Evolutionary conservation across 164 flowering plant genomes (phyloP), one percentile per base, ranked within the genome.

Genomic region (Stephania japonica): DNA sequence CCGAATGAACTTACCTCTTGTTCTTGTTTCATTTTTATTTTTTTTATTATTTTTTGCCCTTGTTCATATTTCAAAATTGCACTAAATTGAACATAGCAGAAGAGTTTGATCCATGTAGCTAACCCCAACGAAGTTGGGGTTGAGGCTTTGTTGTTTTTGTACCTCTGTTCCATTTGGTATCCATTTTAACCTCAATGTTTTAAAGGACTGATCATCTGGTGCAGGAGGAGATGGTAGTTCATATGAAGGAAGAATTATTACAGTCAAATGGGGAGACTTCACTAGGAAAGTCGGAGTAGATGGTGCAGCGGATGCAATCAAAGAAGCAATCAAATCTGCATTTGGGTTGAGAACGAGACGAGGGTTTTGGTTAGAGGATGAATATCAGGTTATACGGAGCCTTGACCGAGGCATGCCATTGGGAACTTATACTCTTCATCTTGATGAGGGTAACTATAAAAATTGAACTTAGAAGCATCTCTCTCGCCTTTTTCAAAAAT

Each of bases 301-400:
- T 79, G 91, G 86, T 64, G 77, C 83, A 26, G 75, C 85, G 25
- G 87, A 84, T 25, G 88, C 89, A 63, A 88, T 88, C 72, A 88
- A 85, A 71, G 88, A 85, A 75, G 87, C 85, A 12, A 86, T 86
- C 65, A 86, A 80, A 24, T 83, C 87, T 65, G 85, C 89, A 49
- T 86, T 88, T 75, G 76, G 91, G 61, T 72, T 86, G 43, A 78
- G 89, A 80, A 84, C 89, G 50, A 85, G 79, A 32, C 78, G 89
- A 24, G 85, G 85, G 21, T 88, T 88, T 79, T 88, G 91, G 88
- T 77, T 86, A 78, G 89, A 85, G 79, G 91, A 85, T 82, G 91
- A 84, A 78, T 82, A 83, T 67, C 83, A 80, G 70, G 76, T 85
- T 65, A 81, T 86, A 42, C 80, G 87, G 24, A 76, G 81, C 69